phyloP scores from a whole-genome alignment of 306 rosid species.

The Purshia tridentata region DNA sequence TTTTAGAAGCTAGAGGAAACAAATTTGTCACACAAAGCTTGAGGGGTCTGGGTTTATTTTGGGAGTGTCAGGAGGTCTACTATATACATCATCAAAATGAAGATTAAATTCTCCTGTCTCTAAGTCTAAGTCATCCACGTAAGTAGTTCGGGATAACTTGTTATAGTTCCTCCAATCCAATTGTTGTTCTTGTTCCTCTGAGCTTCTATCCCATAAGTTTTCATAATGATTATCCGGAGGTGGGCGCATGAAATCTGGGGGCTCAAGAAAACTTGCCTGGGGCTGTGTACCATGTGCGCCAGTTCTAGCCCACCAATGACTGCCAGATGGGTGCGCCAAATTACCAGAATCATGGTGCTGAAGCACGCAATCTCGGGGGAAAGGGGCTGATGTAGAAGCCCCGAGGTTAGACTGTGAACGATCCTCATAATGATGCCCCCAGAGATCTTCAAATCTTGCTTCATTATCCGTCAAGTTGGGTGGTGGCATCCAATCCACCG shows the following conservation, averaged over 20 bases:
- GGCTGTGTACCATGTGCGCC: conserved; percentile 27
- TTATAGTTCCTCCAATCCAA: conserved; percentile 45
- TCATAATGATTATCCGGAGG: conserved; percentile 30
- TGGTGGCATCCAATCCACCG: conserved; percentile 58
- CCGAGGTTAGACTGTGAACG: conserved; percentile 49
- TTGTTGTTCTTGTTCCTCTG: conserved; percentile 53
- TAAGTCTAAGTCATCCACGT: conserved; percentile 56
- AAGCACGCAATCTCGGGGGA: conserved; percentile 54
- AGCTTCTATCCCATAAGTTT: conserved; percentile 55
- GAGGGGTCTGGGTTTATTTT: conserved; percentile 34
- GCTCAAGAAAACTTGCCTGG: conserved; percentile 80
- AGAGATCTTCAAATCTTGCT: conserved; percentile 39
- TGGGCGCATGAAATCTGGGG: conserved; percentile 60
- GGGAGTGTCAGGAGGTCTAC: conserved; percentile 54
- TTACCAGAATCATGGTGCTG: conserved; percentile 34
- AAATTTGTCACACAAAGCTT: conserved; percentile 39
- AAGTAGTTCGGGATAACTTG: conserved; percentile 43
- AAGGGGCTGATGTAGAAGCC: conserved; percentile 68
- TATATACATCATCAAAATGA: conserved; percentile 78
- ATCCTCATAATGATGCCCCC: conserved; percentile 31
- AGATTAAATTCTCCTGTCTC: conserved; percentile 59
- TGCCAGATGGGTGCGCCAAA: conserved; percentile 27
- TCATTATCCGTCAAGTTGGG: conserved; percentile 37
- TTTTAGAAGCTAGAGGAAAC: conserved; percentile 35
- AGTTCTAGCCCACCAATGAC: conserved; percentile 87